Evolutionary conservation across 257 asterid genomes (phyloP).

Genomic region (Ehretia macrophylla): DNA sequence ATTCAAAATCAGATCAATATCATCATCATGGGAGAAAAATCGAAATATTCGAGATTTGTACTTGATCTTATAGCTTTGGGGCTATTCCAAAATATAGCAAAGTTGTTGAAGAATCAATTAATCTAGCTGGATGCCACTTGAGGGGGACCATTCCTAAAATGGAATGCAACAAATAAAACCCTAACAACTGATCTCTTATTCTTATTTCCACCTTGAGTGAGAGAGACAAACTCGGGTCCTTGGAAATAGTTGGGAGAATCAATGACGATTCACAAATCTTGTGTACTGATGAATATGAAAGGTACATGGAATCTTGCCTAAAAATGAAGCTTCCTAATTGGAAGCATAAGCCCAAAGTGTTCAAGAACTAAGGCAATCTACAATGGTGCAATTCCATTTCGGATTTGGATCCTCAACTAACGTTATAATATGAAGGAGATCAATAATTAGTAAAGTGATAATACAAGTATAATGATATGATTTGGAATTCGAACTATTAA

Average conservation of each 20-base stretch:
- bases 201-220: slow-evolving; percentile 4
- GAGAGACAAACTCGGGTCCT: slow-evolving; percentile 10
- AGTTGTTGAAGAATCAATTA: slow-evolving; percentile 12
- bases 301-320: slow-evolving; percentile 36
- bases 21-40: too few species aligned
- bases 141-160: slow-evolving; percentile 17
- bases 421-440: too few species aligned
- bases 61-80: slow-evolving; percentile 7
- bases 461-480: too few species aligned
- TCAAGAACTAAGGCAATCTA: slow-evolving; percentile 12
- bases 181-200: slow-evolving; percentile 9
- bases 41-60: background rate
- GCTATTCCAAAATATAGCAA: slow-evolving; percentile 4
- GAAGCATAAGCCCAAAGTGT: slow-evolving; percentile 21
- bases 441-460: too few species aligned
- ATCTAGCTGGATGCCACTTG: slow-evolving; percentile 4
- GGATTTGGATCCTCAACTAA: too few species aligned
- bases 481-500: too few species aligned
- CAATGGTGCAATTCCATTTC: background rate
- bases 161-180: slow-evolving; percentile 14
- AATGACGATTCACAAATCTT: slow-evolving; percentile 31
- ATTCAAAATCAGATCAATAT: too few species aligned
- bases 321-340: slow-evolving; percentile 25
- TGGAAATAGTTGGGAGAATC: slow-evolving; percentile 26
- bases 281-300: slow-evolving; percentile 35